Evolutionary conservation across 257 asterid genomes (phyloP).

Genomic region (Paraleonurus japonicus): DNA sequence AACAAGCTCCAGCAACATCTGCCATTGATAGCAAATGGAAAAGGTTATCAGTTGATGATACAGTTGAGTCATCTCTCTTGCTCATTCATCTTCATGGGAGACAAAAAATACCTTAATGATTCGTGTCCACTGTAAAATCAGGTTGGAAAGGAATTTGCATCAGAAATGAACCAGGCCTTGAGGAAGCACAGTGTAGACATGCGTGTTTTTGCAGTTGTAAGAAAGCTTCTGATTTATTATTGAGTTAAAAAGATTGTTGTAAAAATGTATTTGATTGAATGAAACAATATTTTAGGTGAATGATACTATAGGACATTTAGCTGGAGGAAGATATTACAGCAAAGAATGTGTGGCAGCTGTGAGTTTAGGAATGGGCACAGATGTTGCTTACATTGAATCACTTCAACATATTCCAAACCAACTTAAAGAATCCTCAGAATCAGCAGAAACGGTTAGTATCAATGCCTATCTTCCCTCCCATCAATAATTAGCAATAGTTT

Average conservation of each 20-base stretch:
- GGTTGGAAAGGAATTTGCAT: conserved; percentile 51
- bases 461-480: not conserved
- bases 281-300: conserved; percentile 41
- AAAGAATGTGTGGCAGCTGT: conserved; percentile 69
- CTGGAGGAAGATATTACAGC: conserved; percentile 78
- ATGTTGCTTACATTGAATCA: conserved; percentile 58
- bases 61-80: conserved; percentile 48
- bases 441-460: conserved; percentile 53
- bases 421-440: conserved; percentile 33
- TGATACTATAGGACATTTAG: conserved; percentile 74
- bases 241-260: not conserved
- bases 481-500: not conserved
- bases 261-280: not conserved
- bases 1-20: conserved; percentile 39
- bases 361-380: conserved; percentile 66
- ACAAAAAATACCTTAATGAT: not conserved
- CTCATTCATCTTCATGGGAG: not conserved
- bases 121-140: conserved; percentile 17
- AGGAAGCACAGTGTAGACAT: conserved; percentile 53
- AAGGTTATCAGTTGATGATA: conserved; percentile 33
- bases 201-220: conserved; percentile 62
- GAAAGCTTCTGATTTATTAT: conserved; percentile 15
- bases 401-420: conserved; percentile 34
- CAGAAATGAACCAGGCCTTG: conserved; percentile 55
- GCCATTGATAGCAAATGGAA: conserved; percentile 49